Evolutionary conservation across 352 stramenopile species (phyloP).

Genomic region (Phytophthora pluvialis): DNA sequence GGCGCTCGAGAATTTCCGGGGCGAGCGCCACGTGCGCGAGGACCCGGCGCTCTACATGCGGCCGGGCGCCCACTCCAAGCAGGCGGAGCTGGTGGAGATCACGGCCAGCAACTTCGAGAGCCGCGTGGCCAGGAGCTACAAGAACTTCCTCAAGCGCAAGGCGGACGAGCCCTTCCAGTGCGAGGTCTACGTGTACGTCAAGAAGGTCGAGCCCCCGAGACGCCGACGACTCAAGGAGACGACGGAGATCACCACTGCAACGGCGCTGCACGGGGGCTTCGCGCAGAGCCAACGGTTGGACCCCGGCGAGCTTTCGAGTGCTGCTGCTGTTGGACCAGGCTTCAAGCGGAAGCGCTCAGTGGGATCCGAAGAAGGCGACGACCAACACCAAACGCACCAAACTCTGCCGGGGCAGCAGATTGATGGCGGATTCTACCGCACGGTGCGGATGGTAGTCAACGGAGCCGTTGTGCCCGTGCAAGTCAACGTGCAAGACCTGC

Average conservation of each 20-base stretch:
- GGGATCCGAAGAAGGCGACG: constrained; percentile 15
- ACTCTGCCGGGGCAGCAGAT: constrained; percentile 18
- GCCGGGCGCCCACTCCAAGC: constrained; percentile 77
- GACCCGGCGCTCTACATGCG: constrained; percentile 81
- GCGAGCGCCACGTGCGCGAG: constrained; percentile 61
- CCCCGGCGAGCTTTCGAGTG: constrained; percentile 11
- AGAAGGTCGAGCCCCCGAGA: constrained; percentile 47
- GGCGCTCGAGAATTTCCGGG: constrained; percentile 50
- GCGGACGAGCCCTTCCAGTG: constrained; percentile 63
- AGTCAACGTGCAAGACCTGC: constrained; percentile 73
- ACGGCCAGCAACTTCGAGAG: constrained; percentile 69
- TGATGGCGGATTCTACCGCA: constrained; percentile 54
- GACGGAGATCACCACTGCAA: background rate
- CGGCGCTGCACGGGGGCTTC: constrained; percentile 14
- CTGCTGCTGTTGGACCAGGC: background rate
- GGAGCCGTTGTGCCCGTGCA: constrained; percentile 69
- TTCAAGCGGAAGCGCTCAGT: constrained; percentile 36
- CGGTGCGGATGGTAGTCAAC: constrained; percentile 78
- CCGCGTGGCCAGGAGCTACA: constrained; percentile 73
- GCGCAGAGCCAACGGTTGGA: constrained; percentile 19
- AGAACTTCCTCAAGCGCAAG: constrained; percentile 84
- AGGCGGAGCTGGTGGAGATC: constrained; percentile 80
- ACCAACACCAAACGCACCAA: constrained; percentile 19
- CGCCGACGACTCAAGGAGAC: constrained; percentile 27
- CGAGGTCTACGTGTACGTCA: constrained; percentile 78